Conservation (phyloP, 495 filamentous ascomycete species). For the Penicillium canescens region DNA sequence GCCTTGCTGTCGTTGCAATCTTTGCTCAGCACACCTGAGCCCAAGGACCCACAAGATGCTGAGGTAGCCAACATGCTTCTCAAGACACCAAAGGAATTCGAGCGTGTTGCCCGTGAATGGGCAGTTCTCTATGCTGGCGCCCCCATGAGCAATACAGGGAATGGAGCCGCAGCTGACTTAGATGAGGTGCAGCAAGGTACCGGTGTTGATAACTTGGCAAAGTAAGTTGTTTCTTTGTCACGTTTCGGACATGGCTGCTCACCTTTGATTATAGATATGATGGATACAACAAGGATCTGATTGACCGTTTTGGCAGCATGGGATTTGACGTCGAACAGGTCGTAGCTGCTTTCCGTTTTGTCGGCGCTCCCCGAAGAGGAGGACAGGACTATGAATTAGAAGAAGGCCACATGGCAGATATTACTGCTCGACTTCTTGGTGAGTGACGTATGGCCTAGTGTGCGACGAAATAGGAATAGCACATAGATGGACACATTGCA, state of each 20-base stretch:
- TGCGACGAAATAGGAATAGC: not conserved
- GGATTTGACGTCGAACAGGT: conserved; percentile 90
- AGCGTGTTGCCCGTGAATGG: conserved; percentile 86
- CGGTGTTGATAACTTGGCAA: conserved; percentile 44
- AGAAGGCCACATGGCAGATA: conserved; percentile 84
- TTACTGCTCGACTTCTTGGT: conserved; percentile 80
- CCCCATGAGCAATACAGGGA: conserved; percentile 53
- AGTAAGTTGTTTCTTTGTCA: conserved; percentile 27
- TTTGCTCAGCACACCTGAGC: conserved; percentile 89
- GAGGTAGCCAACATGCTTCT: conserved; percentile 94
- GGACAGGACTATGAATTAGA: conserved; percentile 82
- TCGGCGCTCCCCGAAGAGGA: conserved; percentile 74
- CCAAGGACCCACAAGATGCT: conserved; percentile 94
- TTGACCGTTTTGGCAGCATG: conserved; percentile 91
- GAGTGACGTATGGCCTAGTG: conserved; percentile 52
- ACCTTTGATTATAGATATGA: conserved; percentile 61
- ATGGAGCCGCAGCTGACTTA: conserved; percentile 50
- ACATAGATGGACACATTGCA: conserved; percentile 1
- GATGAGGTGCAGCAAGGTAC: conserved; percentile 41
- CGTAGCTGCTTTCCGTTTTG: conserved; percentile 78
- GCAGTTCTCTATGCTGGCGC: conserved; percentile 81
- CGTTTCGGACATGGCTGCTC: conserved; percentile 11
- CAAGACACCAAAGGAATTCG: conserved; percentile 72
- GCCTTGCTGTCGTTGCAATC: conserved; percentile 91
- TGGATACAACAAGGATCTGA: conserved; percentile 82